Conservation (phyloP, 2,329 filamentous ascomycete genomes). For the Bretziella fagacearum region DNA sequence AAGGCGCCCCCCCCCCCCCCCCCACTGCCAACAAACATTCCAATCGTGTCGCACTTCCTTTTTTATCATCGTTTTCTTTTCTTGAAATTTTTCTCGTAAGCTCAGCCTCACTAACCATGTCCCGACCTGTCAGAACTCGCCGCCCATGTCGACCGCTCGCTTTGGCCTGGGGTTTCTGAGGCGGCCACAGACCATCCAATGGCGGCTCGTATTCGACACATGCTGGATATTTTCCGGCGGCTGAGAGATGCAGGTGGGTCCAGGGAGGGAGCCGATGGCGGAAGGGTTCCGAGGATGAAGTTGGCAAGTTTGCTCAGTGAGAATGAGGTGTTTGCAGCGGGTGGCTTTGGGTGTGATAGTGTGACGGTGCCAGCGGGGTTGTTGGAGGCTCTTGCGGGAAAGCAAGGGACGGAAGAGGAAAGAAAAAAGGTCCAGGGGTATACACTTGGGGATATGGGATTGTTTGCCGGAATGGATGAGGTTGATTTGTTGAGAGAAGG, state of each 20-base stretch:
- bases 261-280: not conserved
- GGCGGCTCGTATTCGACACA: conserved; percentile 30
- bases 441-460: not conserved
- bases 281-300: conserved; percentile 29
- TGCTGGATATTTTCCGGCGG: conserved; percentile 29
- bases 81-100: no score
- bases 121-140: conserved; percentile 22
- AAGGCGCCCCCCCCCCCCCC: not conserved
- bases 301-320: conserved; percentile 29
- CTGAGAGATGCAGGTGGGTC: conserved; percentile 30
- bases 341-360: conserved; percentile 30
- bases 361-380: conserved; percentile 27
- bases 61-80: no score
- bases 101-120: conserved; percentile 4
- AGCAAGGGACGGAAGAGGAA: not conserved
- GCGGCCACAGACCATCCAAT: conserved; percentile 31
- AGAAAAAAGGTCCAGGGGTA: not conserved
- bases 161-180: conserved; percentile 32
- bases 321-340: conserved; percentile 29
- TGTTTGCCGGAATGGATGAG: conserved; percentile 19
- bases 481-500: conserved; percentile 25
- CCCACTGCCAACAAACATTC: not conserved
- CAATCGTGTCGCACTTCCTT: not conserved
- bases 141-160: conserved; percentile 26
- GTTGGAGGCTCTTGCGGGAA: conserved; percentile 23